phyloP scores from a whole-genome alignment of 768 basidiomycete species.

The Boletus vinaceobasis region DNA sequence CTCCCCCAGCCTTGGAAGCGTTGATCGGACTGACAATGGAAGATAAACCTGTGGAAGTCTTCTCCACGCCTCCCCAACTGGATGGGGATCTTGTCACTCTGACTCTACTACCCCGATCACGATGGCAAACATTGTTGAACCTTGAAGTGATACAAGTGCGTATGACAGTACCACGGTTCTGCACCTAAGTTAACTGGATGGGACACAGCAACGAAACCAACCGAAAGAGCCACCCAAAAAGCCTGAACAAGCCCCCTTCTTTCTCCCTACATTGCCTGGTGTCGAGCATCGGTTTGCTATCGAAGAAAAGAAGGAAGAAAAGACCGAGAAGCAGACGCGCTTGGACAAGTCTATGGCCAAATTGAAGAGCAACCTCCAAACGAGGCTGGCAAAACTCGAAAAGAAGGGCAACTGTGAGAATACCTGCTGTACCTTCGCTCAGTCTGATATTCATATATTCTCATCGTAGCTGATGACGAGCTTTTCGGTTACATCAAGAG shows the following conservation, averaged over 20 bases:
- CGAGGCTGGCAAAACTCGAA: slow-evolving; percentile 56
- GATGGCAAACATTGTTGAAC: slow-evolving; percentile 97
- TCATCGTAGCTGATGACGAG: slow-evolving; percentile 54
- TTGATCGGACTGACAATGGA: slow-evolving; percentile 61
- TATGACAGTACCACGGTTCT: neutral
- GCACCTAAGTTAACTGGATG: neutral
- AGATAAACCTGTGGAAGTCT: slow-evolving; percentile 63
- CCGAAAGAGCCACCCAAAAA: slow-evolving; percentile 94
- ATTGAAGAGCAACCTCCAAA: slow-evolving; percentile 67
- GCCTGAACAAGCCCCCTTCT: slow-evolving; percentile 95
- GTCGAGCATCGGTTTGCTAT: slow-evolving; percentile 80
- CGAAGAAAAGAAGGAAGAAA: slow-evolving; percentile 36
- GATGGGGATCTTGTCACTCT: slow-evolving; percentile 91
- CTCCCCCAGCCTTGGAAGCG: slow-evolving; percentile 59
- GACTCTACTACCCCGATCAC: slow-evolving; percentile 84
- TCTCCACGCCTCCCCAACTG: slow-evolving; percentile 84
- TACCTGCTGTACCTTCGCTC: neutral
- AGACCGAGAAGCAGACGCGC: slow-evolving; percentile 42
- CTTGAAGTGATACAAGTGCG: slow-evolving; percentile 88
- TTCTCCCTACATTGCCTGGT: slow-evolving; percentile 89
- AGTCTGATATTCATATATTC: slow-evolving; percentile 3
- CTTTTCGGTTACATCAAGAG: slow-evolving; percentile 85
- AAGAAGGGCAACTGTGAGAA: slow-evolving; percentile 66
- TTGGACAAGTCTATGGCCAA: slow-evolving; percentile 51
- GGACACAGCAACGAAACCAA: slow-evolving; percentile 82